These are phyloP conservation scores for Saccharomycopsis capsularis DNA, from an alignment of 805 yeast species.

Conservation along the genomic window DNA sequence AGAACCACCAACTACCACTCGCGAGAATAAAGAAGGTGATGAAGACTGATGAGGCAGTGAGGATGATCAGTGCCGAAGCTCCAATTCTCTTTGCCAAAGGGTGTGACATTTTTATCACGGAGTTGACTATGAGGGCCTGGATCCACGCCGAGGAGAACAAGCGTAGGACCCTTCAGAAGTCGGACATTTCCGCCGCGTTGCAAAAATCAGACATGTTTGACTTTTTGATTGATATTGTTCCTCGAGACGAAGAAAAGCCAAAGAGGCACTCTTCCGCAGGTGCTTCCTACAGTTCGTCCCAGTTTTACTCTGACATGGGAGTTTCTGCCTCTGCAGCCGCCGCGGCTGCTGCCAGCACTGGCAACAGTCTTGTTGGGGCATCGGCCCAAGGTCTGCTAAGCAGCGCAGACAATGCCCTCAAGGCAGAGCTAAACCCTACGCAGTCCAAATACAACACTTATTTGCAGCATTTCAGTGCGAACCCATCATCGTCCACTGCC, in stretches of 20 bases:
- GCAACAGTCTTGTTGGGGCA: neutral
- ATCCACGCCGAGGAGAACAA: conserved; percentile 96
- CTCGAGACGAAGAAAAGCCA: conserved; percentile 68
- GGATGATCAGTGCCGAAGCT: conserved; percentile 98
- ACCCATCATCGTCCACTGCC: neutral
- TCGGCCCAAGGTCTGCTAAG: neutral
- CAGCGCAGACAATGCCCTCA: neutral
- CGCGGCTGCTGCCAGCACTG: neutral
- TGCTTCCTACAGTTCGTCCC: neutral
- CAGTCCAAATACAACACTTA: conserved; percentile 10
- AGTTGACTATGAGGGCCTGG: conserved; percentile 98
- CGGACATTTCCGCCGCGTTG: conserved; percentile 92
- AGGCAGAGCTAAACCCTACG: neutral
- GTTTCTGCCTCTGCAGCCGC: neutral
- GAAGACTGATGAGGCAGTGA: conserved; percentile 96
- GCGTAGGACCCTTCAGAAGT: conserved; percentile 86
- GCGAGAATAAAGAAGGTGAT: conserved; percentile 96
- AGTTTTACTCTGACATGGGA: neutral
- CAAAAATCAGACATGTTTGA: conserved; percentile 97
- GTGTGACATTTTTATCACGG: conserved; percentile 95
- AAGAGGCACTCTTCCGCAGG: conserved; percentile 5
- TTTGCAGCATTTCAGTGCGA: conserved; percentile 4
- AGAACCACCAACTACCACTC: conserved; percentile 87
- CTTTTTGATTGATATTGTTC: conserved; percentile 91
- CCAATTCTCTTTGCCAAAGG: conserved; percentile 97